Base-by-base conservation (phyloP, 345 rosid genomes). In the Lagerstroemia speciosa region DNA sequence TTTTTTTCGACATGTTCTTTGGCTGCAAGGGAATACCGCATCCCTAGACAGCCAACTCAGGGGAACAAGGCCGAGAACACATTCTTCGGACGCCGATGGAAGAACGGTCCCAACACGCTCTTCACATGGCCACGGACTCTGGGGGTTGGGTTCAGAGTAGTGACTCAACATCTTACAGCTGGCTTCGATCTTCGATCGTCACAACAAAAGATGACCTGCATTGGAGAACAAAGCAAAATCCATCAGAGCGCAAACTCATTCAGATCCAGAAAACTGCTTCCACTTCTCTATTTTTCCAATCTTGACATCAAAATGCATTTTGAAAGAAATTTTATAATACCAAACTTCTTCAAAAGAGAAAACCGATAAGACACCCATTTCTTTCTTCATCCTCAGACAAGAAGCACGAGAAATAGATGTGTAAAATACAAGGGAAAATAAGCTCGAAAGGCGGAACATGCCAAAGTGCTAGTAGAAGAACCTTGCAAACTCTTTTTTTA, bases 101-200 rank as follows among this genome's bases (percentile, higher is more conserved):
- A 58, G 72, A 69, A 52, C 53, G 60, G 41, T 52, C 72, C 65
- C 48, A 48, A 52, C 72, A 29, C 43, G 50, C 50, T 65, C 67
- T 62, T 48, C 48, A 26, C 57, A 62, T 24, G 48, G 52, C 66
- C 27, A 52, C 66, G 32, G 72, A 69, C 62, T 52, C 63, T 60
- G 62, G 70, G 41, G 70, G 53, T 67, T 40, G 70, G 41, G 50
- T 40, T 65, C 67, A 65, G 67, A 38, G 34, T 29, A 61, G 72
- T 62, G 66, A 69, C 67, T 69, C 72, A 62, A 69, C 72, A 62
- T 69, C 66, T 69, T 69, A 69, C 65, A 69, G 64, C 72, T 69
- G 72, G 34, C 40, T 67, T 40, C 46, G 55, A 46, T 45, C 27
- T 57, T 38, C 31, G 53, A 20, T 61, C 24, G 63, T 69, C 72